Base-by-base conservation (phyloP, 345 rosid genomes). In the Ceriops zippeliana region DNA sequence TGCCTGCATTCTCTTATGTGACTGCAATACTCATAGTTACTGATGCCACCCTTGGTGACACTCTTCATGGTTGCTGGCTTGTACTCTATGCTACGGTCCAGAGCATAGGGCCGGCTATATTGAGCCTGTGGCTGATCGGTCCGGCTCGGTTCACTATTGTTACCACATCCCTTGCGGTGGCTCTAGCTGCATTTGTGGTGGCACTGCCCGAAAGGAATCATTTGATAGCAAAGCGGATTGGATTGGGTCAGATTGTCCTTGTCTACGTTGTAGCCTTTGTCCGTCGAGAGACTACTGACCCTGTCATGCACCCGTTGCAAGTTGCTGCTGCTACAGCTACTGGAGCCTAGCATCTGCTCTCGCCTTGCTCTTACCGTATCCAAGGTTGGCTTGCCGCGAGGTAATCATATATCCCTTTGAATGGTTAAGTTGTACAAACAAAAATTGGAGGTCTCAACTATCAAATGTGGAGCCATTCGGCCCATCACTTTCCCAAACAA, bases 1-100 rank as follows among this genome's bases (percentile, higher is more conserved):
- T 91, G 68, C 97, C 98, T 0, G 89, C 98, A 22, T 93, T 91
- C 64, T 84, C 97, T 61, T 93, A 90, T 72, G 96, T 91, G 52
- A 75, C 88, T 0, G 85, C 73, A 34, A 79, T 91, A 51, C 86
- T 91, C 28, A 66, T 91, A 31, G 72, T 81, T 60, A 85, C 90
- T 2, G 97, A 93, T 16, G 92, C 96, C 61, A 83, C 92, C 5
- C 61, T 91, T 22, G 98, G 98, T 0, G 97, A 91, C 76, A 66
- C 91, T 5, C 56, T 88, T 54, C 83, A 79, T 34, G 84, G 84
- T 32, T 89, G 93, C 75, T 93, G 96, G 98, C 74, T 88, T 42
- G 85, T 89, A 0, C 77, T 89, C 21, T 89, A 82, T 56, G 95
- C 98, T 24, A 87, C 96, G 21, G 51, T 84, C 37, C 95, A 84